Evolutionary conservation across 1,284 basidiomycete genomes (phyloP).

Genomic region (Boletus semigastroideus): DNA sequence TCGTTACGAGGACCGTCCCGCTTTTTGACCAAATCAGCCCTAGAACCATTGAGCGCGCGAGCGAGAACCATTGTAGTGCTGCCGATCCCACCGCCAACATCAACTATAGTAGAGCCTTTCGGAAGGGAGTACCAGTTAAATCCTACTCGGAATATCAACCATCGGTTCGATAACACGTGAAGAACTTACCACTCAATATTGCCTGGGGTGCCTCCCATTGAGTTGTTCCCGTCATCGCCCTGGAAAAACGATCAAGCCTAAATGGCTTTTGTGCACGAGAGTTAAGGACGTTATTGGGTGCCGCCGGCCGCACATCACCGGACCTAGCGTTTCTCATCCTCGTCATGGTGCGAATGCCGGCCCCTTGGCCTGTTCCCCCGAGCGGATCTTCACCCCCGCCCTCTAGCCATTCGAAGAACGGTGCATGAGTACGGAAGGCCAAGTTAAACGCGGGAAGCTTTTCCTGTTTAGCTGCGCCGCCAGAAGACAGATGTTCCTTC

Average conservation of each 20-base stretch:
- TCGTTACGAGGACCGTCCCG: conserved; percentile 1
- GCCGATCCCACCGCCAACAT: conserved; percentile 76
- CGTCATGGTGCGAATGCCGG: conserved; percentile 2
- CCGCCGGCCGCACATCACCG: not conserved
- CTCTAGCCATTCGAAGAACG: conserved; percentile 60
- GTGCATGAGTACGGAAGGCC: conserved; percentile 46
- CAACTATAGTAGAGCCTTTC: conserved; percentile 58
- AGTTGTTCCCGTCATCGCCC: conserved; percentile 66
- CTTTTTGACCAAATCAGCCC: conserved; percentile 1
- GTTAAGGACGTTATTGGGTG: not conserved
- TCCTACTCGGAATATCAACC: conserved; percentile 37
- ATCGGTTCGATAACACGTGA: not conserved
- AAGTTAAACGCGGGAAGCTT: conserved; percentile 49
- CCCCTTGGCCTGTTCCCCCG: conserved; percentile 21
- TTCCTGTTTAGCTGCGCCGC: conserved; percentile 3
- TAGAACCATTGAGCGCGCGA: conserved; percentile 41
- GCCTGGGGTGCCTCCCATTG: conserved; percentile 64
- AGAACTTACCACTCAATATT: conserved; percentile 48
- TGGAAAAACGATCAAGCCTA: conserved; percentile 63
- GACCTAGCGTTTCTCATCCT: not conserved
- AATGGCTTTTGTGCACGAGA: conserved; percentile 33
- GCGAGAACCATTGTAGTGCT: conserved; percentile 69
- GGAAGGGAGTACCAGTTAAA: conserved; percentile 64
- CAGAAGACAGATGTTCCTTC: not conserved
- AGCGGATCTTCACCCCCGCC: conserved; percentile 37